Base-by-base conservation (phyloP, 2,329 filamentous ascomycete genomes). In the Aureobasidium sp. region DNA sequence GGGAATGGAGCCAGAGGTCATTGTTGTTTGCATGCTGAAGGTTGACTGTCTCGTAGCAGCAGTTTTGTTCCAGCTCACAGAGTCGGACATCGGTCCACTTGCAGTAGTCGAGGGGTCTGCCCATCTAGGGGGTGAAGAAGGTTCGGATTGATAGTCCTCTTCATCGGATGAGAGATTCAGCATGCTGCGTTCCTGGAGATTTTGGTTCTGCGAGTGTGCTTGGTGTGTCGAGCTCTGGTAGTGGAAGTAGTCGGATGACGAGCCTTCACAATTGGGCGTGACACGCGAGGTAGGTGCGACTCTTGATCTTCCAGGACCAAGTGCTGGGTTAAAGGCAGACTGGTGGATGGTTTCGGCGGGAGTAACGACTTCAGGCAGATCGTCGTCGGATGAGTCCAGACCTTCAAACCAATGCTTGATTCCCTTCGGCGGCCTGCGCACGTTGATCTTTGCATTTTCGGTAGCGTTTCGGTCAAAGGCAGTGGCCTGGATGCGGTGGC, bases 371-470 rank as follows among this genome's bases (percentile, higher is more conserved):
- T 63, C 62, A 25, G 64, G 62, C 42, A 64, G 57, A 37, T 63
- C 64, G 29, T 65, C 64, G 52, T 61, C 61, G 54, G 64, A 65
- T 6, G 75, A 66, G 41, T 71, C 73, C 11, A 78, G 69, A 3
- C 73, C 78, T 61, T 81, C 78, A 62, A 81, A 81, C 78, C 78
- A 81, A 63, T 81, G 76, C 63, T 79, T 71, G 32, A 79, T 77
- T 6, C 78, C 78, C 53, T 75, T 77, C 4, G 78, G 78, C 16
- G 78, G 78, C 37, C 77, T 70, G 39, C 76, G 71, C 21, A 79
- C 73, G 61, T 80, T 73, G 30, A 76, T 72, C 67, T 81, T 80
- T 60, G 77, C 72, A 65, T 72, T 76, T 63, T 79, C 77, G 65
- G 74, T 77, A 41, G 72, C 69, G 52, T 77, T 75, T 32, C 71